Evolutionary conservation across 768 basidiomycete species (phyloP).

Genomic region (Tephrocybe sp.): DNA sequence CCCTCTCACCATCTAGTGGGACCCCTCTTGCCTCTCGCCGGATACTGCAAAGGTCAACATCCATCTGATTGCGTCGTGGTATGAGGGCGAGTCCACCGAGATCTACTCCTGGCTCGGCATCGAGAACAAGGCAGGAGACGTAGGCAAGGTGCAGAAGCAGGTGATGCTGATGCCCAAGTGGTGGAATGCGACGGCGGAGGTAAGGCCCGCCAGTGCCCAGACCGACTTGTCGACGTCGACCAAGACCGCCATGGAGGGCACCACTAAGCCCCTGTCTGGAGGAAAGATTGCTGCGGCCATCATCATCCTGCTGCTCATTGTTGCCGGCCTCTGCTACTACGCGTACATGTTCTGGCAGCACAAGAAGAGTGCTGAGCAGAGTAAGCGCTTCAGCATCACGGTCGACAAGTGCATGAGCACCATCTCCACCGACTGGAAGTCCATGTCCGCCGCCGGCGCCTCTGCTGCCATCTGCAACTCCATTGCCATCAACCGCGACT

Average conservation of each 20-base stretch:
- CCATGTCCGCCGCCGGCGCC: constrained; percentile 66
- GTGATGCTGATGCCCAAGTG: too few species aligned
- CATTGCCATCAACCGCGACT: constrained; percentile 44
- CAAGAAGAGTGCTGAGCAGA: constrained; percentile 49
- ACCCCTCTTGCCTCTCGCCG: too few species aligned
- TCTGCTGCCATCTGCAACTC: constrained; percentile 68
- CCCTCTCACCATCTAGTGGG: too few species aligned
- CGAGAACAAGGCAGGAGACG: too few species aligned
- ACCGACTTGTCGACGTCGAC: constrained; percentile 38
- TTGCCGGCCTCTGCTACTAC: constrained; percentile 47
- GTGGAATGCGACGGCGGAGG: too few species aligned
- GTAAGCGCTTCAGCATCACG: constrained; percentile 59
- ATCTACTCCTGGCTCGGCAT: too few species aligned
- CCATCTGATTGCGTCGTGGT: too few species aligned
- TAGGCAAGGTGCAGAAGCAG: too few species aligned
- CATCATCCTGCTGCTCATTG: constrained; percentile 57
- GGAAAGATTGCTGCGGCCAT: constrained; percentile 71
- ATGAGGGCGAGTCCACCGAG: too few species aligned
- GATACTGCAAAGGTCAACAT: too few species aligned
- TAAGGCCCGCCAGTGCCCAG: too few species aligned
- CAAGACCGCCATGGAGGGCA: constrained; percentile 34
- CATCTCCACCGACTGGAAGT: constrained; percentile 77
- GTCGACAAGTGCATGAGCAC: constrained; percentile 85
- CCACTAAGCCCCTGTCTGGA: constrained; percentile 30
- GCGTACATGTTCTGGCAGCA: constrained; percentile 42